These are phyloP conservation scores for Rhizopogon hawkerae DNA, from an alignment of 1,284 basidiomycete species.

Conservation along the genomic window DNA sequence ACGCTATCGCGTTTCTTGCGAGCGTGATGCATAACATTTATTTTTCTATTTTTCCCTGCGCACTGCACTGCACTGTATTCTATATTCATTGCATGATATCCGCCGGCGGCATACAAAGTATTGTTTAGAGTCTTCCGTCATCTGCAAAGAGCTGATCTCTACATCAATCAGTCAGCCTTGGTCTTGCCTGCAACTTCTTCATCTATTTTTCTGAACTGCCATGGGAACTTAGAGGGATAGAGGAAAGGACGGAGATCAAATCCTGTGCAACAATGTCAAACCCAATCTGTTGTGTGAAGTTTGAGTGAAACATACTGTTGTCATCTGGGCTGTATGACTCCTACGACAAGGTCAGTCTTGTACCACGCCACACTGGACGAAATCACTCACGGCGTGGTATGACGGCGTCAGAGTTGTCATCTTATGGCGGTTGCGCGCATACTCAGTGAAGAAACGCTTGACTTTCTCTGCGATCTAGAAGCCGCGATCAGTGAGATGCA, in stretches of 20 bases:
- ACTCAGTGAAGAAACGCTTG: conserved; percentile 95
- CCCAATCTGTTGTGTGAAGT: not conserved
- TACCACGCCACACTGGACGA: not conserved
- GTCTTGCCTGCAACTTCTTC: conserved; percentile 51
- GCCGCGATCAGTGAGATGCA: not conserved
- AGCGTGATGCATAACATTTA: conserved; percentile 15
- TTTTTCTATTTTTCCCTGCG: conserved; percentile 8
- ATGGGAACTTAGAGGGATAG: conserved; percentile 89
- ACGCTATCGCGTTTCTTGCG: conserved; percentile 63
- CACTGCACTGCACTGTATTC: conserved; percentile 8
- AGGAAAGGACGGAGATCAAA: conserved; percentile 96
- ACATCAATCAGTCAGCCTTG: conserved; percentile 33
- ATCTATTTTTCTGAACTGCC: conserved; percentile 96
- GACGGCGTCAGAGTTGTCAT: conserved; percentile 98
- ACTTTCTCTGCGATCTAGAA: conserved; percentile 91
- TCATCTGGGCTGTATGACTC: conserved; percentile 96
- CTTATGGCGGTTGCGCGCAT: conserved; percentile 96
- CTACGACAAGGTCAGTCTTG: conserved; percentile 30
- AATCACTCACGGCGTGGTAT: conserved; percentile 78
- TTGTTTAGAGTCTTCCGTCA: conserved; percentile 28
- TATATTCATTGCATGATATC: conserved; percentile 8
- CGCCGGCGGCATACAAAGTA: conserved; percentile 1
- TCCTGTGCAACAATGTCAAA: conserved; percentile 38
- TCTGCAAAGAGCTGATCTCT: conserved; percentile 22
- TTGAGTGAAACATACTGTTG: conserved; percentile 61